A percentile compares a stretch with the other conserved stretches of the same genome.
Conservation (phyloP, 768 basidiomycete genomes). For the Russula sp. region DNA sequence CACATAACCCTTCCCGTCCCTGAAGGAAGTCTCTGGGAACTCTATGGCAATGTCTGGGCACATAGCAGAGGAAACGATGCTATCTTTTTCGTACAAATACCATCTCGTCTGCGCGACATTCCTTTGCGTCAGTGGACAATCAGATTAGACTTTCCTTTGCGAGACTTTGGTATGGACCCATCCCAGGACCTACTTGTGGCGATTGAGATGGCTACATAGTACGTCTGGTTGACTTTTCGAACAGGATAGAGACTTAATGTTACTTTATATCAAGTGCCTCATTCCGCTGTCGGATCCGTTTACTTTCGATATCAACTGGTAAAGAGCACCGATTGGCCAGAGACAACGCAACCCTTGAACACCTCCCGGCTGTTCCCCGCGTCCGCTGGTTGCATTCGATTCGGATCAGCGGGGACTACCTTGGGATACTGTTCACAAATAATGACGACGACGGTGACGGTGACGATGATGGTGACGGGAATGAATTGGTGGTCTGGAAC, state of each 20-base stretch:
- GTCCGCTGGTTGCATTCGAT: conserved; percentile 21
- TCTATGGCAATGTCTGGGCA: conserved; percentile 28
- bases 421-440: conserved; percentile 21
- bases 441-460: not conserved
- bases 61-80: conserved; percentile 8
- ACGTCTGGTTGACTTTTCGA: conserved; percentile 32
- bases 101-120: conserved; percentile 27
- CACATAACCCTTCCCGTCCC: not conserved
- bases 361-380: not conserved
- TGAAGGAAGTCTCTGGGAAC: conserved; percentile 20
- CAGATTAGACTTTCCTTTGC: conserved; percentile 8
- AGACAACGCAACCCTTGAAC: conserved; percentile 21
- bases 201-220: conserved; percentile 29
- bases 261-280: conserved; percentile 7
- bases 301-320: conserved; percentile 21
- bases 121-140: conserved; percentile 26
- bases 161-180: conserved; percentile 30
- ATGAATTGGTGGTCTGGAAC: conserved; percentile 26
- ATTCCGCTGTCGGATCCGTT: conserved; percentile 11
- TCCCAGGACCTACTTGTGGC: conserved; percentile 28
- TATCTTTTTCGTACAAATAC: conserved; percentile 21
- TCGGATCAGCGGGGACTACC: conserved; percentile 22
- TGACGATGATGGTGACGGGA: not conserved
- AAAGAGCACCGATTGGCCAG: conserved; percentile 16
- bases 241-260: not conserved